A percentile compares a stretch with the other conserved stretches of the same genome.
These are phyloP conservation scores for Rhinocladiella mackenziei DNA, from an alignment of 2,329 filamentous ascomycete genomes.

Conservation along the genomic window DNA sequence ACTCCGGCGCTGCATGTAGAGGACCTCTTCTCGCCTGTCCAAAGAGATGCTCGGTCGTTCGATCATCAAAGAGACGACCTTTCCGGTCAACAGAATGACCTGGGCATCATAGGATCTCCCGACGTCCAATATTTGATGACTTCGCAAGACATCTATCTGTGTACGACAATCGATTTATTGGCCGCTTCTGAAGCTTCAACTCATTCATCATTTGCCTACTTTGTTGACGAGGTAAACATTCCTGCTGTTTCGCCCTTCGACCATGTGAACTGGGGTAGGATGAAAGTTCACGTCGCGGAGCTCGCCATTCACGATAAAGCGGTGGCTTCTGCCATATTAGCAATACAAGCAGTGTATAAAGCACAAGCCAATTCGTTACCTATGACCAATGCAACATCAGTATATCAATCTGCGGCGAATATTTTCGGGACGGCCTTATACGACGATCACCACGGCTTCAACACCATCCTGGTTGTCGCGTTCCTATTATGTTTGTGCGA, in stretches of 20 bases:
- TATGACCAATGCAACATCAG: constrained; percentile 1
- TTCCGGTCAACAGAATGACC: background rate
- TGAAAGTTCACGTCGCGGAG: constrained; percentile 3
- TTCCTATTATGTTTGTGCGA: constrained; percentile 9
- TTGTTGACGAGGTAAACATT: constrained; percentile 3
- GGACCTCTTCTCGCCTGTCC: too few species aligned
- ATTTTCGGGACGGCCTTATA: constrained; percentile 1
- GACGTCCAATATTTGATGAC: constrained; percentile 6
- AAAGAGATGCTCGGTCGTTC: background rate
- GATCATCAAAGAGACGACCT: background rate
- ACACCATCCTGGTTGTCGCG: constrained; percentile 2
- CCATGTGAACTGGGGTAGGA: constrained; percentile 7
- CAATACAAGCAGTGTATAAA: constrained; percentile 10
- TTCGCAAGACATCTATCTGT: constrained; percentile 17
- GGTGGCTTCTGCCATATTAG: constrained; percentile 8
- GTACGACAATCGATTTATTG: constrained; percentile 14
- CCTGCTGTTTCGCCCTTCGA: constrained; percentile 6
- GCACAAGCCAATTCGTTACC: constrained; percentile 4
- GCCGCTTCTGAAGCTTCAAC: constrained; percentile 2
- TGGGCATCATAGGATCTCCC: background rate
- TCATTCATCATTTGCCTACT: constrained; percentile 11
- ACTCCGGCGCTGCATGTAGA: too few species aligned
- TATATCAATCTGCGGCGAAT: constrained; percentile 2
- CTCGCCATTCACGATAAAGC: constrained; percentile 2
- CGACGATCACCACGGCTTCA: background rate